Conservation (phyloP, 2,329 filamentous ascomycete species). For the Talaromyces pinophilus region DNA sequence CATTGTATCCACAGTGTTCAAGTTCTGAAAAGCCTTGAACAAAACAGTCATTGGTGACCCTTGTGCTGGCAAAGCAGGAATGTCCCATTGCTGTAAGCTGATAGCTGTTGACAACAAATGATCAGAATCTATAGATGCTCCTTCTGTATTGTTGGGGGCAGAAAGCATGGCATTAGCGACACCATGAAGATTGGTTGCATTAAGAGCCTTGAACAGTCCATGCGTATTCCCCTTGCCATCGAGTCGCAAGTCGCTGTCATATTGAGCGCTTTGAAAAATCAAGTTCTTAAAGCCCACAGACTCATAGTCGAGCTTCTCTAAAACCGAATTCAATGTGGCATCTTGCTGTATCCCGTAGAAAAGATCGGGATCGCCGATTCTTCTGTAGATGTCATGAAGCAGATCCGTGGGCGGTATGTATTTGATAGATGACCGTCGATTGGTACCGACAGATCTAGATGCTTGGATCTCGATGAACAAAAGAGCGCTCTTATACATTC, state of each 20-base stretch:
- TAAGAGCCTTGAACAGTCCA: slow-evolving; percentile 74
- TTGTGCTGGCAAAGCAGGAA: slow-evolving; percentile 66
- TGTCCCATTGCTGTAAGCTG: slow-evolving; percentile 87
- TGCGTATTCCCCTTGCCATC: slow-evolving; percentile 62
- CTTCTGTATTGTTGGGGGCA: slow-evolving; percentile 57
- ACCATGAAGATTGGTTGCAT: slow-evolving; percentile 79
- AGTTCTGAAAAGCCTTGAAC: slow-evolving; percentile 78
- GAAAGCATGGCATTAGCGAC: slow-evolving; percentile 79
- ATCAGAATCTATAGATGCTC: slow-evolving; percentile 57
- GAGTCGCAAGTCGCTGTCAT: slow-evolving; percentile 76
- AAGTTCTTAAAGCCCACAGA: slow-evolving; percentile 82
- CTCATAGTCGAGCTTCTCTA: slow-evolving; percentile 85
- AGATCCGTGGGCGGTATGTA: slow-evolving; percentile 63
- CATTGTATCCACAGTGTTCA: slow-evolving; percentile 66
- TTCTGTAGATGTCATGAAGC: slow-evolving; percentile 80
- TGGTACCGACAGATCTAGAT: slow-evolving; percentile 58
- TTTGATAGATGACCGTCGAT: slow-evolving; percentile 67
- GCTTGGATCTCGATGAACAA: slow-evolving; percentile 75
- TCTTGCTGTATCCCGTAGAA: slow-evolving; percentile 89
- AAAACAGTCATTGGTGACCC: slow-evolving; percentile 66
- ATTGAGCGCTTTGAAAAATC: slow-evolving; percentile 85
- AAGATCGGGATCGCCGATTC: slow-evolving; percentile 91
- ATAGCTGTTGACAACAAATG: slow-evolving; percentile 77
- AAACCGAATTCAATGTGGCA: slow-evolving; percentile 72
- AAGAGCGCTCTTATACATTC: slow-evolving; percentile 84